phyloP scores from a whole-genome alignment of 257 asterid species.

The Cynanchum wilfordii region DNA sequence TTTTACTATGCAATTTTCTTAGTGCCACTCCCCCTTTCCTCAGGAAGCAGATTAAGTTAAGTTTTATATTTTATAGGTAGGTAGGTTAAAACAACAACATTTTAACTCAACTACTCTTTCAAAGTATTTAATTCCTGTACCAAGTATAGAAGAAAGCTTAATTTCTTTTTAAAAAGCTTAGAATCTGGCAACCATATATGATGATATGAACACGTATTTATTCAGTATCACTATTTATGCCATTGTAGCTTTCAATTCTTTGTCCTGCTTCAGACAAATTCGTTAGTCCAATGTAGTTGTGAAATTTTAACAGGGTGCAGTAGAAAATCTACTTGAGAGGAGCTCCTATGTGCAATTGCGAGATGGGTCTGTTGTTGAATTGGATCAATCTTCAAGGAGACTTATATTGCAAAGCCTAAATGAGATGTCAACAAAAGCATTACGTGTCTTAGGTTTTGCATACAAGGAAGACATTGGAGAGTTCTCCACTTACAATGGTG shows the following conservation, averaged over 20 bases:
- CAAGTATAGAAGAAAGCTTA: neutral
- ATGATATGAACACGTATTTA: neutral
- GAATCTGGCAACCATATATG: neutral
- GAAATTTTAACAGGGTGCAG: conserved; percentile 75
- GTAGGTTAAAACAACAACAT: neutral
- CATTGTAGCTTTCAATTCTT: neutral
- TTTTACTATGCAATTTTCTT: neutral
- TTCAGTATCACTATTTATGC: neutral
- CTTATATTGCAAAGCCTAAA: conserved; percentile 60
- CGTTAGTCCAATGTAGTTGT: neutral
- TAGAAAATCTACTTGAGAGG: conserved; percentile 86
- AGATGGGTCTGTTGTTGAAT: conserved; percentile 68
- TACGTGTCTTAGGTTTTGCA: conserved; percentile 94
- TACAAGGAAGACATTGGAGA: conserved; percentile 66
- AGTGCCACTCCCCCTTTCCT: neutral
- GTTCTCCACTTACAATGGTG: conserved; percentile 73
- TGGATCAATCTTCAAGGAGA: conserved; percentile 46
- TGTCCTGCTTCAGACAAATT: neutral
- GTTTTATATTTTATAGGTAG: neutral
- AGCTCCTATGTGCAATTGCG: conserved; percentile 74
- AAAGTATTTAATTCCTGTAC: neutral
- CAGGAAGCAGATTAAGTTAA: neutral
- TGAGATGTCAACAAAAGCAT: conserved; percentile 77
- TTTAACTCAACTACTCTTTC: neutral
- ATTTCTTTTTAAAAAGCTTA: neutral